Conservation (phyloP, 139 green algal genomes). For the Coelastrella sp. region DNA sequence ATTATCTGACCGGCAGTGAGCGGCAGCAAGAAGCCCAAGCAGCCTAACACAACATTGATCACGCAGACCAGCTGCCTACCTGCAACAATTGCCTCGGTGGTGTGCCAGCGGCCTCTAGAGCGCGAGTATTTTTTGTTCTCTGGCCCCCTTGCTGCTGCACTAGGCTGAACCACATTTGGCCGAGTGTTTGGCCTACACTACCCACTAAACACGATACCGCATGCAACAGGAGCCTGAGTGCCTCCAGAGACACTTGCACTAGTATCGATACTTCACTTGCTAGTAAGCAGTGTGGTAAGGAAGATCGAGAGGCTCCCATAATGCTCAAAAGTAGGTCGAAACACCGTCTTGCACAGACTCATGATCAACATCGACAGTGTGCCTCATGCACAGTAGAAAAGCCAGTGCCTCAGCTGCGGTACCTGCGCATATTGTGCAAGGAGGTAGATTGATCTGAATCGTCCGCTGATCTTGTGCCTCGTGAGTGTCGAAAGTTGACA, state of each 20-base stretch:
- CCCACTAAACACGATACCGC: not conserved
- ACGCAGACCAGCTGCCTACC: not conserved
- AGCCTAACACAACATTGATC: not conserved
- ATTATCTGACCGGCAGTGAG: not conserved
- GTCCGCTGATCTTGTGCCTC: not conserved
- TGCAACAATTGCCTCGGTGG: conserved; percentile 22
- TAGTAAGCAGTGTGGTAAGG: not conserved
- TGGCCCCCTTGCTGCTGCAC: not conserved
- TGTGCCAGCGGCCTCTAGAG: not conserved
- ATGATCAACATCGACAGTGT: not conserved
- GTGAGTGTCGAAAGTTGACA: not conserved
- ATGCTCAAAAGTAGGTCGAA: not conserved
- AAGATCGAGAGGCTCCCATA: not conserved
- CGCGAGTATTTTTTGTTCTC: not conserved
- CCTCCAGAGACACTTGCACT: not conserved
- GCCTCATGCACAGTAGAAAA: not conserved
- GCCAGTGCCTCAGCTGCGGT: not conserved
- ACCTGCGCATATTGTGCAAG: not conserved
- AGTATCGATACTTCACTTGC: not conserved
- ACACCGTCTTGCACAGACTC: not conserved
- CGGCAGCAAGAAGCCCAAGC: too few relatives aligned
- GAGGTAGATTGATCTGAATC: too few relatives aligned
- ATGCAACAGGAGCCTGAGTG: not conserved
- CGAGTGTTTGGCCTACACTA: not conserved
- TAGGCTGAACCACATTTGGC: not conserved